Evolutionary conservation across 2,329 filamentous ascomycete species (phyloP).

Genomic region (Rhynchosporium secalis): DNA sequence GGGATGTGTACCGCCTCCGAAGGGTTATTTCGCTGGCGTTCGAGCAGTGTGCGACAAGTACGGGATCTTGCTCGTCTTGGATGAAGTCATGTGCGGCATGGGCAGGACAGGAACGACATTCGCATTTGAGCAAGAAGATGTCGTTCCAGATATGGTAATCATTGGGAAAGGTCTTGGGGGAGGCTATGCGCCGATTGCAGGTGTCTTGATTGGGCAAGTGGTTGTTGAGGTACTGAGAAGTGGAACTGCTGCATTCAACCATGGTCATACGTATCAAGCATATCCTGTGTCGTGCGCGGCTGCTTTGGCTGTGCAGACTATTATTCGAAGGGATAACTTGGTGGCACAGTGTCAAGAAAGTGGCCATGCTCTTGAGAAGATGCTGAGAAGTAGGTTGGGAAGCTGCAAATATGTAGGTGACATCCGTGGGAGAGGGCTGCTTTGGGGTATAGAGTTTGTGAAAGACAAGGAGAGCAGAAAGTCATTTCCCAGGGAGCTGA

Average conservation of each 20-base stretch:
- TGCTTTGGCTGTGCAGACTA: slow-evolving; percentile 59
- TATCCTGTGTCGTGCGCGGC: slow-evolving; percentile 58
- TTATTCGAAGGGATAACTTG: slow-evolving; percentile 56
- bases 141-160: slow-evolving; percentile 61
- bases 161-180: slow-evolving; percentile 64
- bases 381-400: slow-evolving; percentile 45
- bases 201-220: slow-evolving; percentile 51
- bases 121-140: slow-evolving; percentile 51
- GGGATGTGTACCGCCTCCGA: slow-evolving; percentile 63
- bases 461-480: slow-evolving; percentile 47
- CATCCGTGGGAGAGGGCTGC: slow-evolving; percentile 57
- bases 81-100: slow-evolving; percentile 65
- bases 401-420: slow-evolving; percentile 52
- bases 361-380: slow-evolving; percentile 48
- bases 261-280: slow-evolving; percentile 53
- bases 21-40: slow-evolving; percentile 68
- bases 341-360: slow-evolving; percentile 55
- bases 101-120: slow-evolving; percentile 52
- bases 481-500: slow-evolving; percentile 44
- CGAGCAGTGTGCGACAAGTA: slow-evolving; percentile 64
- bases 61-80: slow-evolving; percentile 69
- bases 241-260: slow-evolving; percentile 19
- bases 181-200: slow-evolving; percentile 61
- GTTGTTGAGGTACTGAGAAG: slow-evolving; percentile 45
- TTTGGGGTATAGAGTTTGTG: slow-evolving; percentile 55